These are phyloP conservation scores for Mrakia blollopis DNA, from an alignment of 768 basidiomycete species.

Conservation along the genomic window DNA sequence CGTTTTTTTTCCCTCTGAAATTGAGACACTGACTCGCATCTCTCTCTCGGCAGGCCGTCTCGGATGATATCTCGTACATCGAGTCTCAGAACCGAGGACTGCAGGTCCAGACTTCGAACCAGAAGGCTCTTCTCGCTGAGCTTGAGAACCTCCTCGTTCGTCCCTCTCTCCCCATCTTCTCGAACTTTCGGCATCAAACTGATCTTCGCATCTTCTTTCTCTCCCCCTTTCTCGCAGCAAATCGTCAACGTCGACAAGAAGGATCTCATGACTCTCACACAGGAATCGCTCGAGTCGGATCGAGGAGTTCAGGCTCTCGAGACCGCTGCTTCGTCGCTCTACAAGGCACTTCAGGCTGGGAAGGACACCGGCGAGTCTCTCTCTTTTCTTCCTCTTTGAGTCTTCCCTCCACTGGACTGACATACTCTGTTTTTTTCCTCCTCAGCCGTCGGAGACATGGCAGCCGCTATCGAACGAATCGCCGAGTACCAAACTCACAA, in stretches of 20 bases:
- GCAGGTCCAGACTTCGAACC: conserved; percentile 96
- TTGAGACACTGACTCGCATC: background rate
- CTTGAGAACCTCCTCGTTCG: conserved; percentile 78
- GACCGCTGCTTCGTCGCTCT: conserved; percentile 76
- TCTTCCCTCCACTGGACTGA: background rate
- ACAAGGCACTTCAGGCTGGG: conserved; percentile 87
- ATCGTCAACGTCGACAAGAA: conserved; percentile 87
- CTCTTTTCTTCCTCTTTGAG: background rate
- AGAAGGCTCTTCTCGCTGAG: conserved; percentile 74
- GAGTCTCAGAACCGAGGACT: conserved; percentile 94
- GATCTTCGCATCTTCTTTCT: background rate
- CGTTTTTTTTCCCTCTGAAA: background rate
- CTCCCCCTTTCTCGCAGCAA: conserved; percentile 53
- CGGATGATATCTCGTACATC: conserved; percentile 90
- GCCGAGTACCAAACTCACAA: conserved; percentile 88
- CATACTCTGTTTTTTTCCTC: background rate
- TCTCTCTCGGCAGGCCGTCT: conserved; percentile 62
- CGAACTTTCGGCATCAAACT: background rate
- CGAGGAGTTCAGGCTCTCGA: conserved; percentile 73
- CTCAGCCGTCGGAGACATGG: conserved; percentile 65
- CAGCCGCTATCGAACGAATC: conserved; percentile 90
- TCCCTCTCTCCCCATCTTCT: conserved; percentile 21
- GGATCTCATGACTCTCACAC: conserved; percentile 68
- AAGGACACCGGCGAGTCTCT: conserved; percentile 69
- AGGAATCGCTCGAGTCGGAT: conserved; percentile 80